Percentiles rank a stretch among this genome's conserved stretches.
Evolutionary conservation across 306 rosid genomes (phyloP).

Genomic region (Alnus glutinosa): DNA sequence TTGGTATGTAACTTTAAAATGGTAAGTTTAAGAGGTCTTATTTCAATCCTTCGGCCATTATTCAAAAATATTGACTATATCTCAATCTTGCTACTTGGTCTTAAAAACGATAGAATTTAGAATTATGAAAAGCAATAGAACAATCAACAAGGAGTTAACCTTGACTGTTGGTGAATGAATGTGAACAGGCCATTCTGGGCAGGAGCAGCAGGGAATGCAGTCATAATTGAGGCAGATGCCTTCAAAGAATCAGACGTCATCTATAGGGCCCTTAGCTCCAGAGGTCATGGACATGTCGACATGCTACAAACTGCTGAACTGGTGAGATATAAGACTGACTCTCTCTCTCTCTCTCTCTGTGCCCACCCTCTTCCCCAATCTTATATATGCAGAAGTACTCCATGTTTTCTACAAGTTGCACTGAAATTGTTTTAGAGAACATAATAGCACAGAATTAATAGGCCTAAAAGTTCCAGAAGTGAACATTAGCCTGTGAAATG

Average conservation of each 20-base stretch:
- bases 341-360: neutral
- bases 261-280: conserved; percentile 84
- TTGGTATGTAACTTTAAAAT: too few species aligned
- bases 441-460: too few species aligned
- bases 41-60: neutral
- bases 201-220: conserved; percentile 90
- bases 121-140: neutral
- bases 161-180: conserved; percentile 32
- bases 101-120: neutral
- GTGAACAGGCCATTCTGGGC: conserved; percentile 82
- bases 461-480: neutral
- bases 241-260: conserved; percentile 96
- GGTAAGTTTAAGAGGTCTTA: neutral
- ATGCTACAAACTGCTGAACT: conserved; percentile 93
- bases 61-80: neutral
- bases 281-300: conserved; percentile 81
- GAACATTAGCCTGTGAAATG: neutral
- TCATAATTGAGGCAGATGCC: conserved; percentile 91
- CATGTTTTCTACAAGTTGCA: neutral
- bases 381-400: neutral
- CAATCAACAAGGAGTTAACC: conserved; percentile 23
- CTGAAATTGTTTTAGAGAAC: neutral
- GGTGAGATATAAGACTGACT: conserved; percentile 46
- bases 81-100: neutral
- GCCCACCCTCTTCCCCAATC: neutral